Percentiles rank a stretch among this genome's conserved stretches.
Conservation (phyloP, 371 early-diverging fungal genomes). For the Mucor plumbeus region DNA sequence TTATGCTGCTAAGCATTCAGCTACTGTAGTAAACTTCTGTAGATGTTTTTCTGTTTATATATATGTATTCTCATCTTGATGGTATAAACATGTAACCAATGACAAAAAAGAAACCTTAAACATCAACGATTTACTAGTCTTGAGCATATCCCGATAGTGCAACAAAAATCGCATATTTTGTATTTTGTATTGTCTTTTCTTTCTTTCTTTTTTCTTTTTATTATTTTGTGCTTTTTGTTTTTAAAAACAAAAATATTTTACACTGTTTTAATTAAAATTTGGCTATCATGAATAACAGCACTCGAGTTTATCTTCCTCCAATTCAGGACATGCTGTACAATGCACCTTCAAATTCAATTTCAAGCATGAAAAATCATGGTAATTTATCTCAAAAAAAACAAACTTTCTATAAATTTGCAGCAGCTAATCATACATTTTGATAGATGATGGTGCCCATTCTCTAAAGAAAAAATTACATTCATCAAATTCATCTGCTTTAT, state of each 20-base stretch:
- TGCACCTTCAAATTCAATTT: neutral
- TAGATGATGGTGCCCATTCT: neutral
- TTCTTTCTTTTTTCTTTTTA: neutral
- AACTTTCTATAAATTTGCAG: neutral
- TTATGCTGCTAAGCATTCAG: too few species aligned
- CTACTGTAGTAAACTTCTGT: too few species aligned
- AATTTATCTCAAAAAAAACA: neutral
- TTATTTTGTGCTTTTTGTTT: neutral
- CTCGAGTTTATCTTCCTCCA: conserved; percentile 19
- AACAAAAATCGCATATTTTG: neutral
- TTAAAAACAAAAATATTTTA: neutral
- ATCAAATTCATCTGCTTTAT: neutral
- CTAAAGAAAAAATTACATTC: neutral
- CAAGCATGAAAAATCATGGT: neutral
- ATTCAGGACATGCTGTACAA: conserved; percentile 21
- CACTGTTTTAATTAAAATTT: neutral
- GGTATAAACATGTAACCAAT: neutral
- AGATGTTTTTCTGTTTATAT: neutral
- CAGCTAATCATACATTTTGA: neutral
- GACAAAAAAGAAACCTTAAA: neutral
- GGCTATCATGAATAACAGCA: neutral
- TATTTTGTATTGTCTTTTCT: neutral
- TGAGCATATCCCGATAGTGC: neutral
- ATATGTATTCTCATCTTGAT: neutral
- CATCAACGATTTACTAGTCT: neutral